Conservation (phyloP, 371 early-diverging fungal species). For the Mortierella sp. region DNA sequence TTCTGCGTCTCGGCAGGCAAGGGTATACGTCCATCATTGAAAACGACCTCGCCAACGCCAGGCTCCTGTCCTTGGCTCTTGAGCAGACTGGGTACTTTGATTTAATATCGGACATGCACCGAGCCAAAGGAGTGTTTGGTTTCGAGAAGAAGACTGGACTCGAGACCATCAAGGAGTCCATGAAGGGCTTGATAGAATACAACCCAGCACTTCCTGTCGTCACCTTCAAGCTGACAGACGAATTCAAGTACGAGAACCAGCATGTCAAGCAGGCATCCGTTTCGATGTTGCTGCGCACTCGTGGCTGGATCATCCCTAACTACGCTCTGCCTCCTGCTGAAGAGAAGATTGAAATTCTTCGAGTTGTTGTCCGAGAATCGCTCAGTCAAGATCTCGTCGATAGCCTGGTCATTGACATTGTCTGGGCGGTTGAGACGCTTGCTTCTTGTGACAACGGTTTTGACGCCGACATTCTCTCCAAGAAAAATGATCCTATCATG, state of each 20-base stretch:
- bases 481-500: no score
- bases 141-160: slow-evolving; percentile 10
- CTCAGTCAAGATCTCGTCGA: slow-evolving; percentile 58
- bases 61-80: slow-evolving; percentile 61
- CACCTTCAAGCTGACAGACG: slow-evolving; percentile 66
- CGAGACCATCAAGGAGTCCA: slow-evolving; percentile 15
- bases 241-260: slow-evolving; percentile 57
- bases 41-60: slow-evolving; percentile 64
- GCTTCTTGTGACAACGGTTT: no score
- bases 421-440: slow-evolving; percentile 47
- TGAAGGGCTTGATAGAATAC: slow-evolving; percentile 18
- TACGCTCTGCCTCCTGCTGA: slow-evolving; percentile 57
- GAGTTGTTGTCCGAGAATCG: slow-evolving; percentile 61
- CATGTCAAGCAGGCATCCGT: slow-evolving; percentile 55
- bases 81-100: slow-evolving; percentile 67
- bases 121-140: slow-evolving; percentile 58
- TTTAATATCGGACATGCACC: slow-evolving; percentile 68
- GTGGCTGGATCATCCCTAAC: slow-evolving; percentile 61
- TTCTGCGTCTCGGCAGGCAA: slow-evolving; percentile 72
- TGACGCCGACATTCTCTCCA: no score
- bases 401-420: slow-evolving; percentile 53
- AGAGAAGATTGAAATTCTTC: slow-evolving; percentile 51
- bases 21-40: slow-evolving; percentile 72
- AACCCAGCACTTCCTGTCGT: slow-evolving; percentile 70
- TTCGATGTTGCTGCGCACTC: slow-evolving; percentile 61